Conservation (phyloP, 2,329 filamentous ascomycete genomes). For the Rugonectria rugulosa region DNA sequence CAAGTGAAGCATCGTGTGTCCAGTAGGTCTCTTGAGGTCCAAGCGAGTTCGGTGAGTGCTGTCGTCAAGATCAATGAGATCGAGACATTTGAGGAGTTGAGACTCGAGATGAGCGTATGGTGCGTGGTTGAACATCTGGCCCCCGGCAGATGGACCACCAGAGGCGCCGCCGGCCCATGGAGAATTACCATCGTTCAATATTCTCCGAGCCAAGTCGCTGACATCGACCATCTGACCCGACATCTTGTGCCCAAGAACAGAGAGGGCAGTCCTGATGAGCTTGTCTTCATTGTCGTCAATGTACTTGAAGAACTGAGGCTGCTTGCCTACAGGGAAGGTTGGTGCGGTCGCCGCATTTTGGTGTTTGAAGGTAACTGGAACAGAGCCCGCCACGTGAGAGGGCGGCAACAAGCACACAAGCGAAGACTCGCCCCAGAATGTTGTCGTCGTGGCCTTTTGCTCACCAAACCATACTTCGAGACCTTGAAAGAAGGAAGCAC, state of each 20-base stretch:
- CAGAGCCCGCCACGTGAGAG: conserved; percentile 69
- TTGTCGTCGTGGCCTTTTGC: conserved; percentile 71
- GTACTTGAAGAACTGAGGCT: conserved; percentile 72
- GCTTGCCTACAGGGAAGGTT: conserved; percentile 47
- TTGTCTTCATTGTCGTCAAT: conserved; percentile 74
- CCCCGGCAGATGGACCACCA: conserved; percentile 50
- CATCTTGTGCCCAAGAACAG: conserved; percentile 70
- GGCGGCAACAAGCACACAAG: conserved; percentile 82
- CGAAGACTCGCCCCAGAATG: conserved; percentile 82
- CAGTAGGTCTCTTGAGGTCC: conserved; percentile 70
- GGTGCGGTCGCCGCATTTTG: conserved; percentile 52
- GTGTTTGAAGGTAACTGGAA: conserved; percentile 74
- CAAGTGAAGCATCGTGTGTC: conserved; percentile 83
- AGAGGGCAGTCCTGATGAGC: conserved; percentile 72
- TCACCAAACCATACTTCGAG: conserved; percentile 87
- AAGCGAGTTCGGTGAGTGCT: conserved; percentile 72
- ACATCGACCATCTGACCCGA: conserved; percentile 69
- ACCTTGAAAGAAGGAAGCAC: conserved; percentile 77
- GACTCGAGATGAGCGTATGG: conserved; percentile 66
- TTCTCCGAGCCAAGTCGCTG: conserved; percentile 66
- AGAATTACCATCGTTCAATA: conserved; percentile 59
- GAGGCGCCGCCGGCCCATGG: conserved; percentile 56
- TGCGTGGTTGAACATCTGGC: conserved; percentile 53
- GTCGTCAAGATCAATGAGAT: conserved; percentile 80
- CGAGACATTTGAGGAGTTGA: conserved; percentile 76